Base-by-base conservation (phyloP, 2,329 filamentous ascomycete species). In the Penicillium brasilianum region DNA sequence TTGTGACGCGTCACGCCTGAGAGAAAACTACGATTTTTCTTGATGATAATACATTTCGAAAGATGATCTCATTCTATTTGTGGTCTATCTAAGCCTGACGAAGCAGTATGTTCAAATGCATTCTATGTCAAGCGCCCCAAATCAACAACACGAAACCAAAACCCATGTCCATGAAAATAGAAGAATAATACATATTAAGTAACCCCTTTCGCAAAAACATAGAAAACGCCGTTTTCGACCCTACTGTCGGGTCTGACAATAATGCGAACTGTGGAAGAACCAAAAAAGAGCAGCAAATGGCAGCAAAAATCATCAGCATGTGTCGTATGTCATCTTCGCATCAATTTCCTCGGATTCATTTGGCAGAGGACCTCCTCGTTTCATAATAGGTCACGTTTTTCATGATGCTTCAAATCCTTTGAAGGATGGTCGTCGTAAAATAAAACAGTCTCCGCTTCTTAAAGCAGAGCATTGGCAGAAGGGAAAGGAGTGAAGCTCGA, bases 41-140 rank as follows among this genome's bases (percentile, higher is more conserved):
- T 28, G 25, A n/a, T n/a, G n/a, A n/a, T 34, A 20, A 41, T 51
- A n/a, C 36, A 34, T 9, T n/a, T 48, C 25, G 11, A 48, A 48
- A 9, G 16, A 34, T 20, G 14, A 25, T 18, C 32, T 28, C 39
- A 53, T 18, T 25, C 32, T 60, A 48, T 43, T 37, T 52, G 28
- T 36, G 46, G 43, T 46, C 48, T 46, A 55, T 66, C 58, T 64
- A 64, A 58, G 46, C 58, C 59, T 60, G 50, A 48, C 11, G 59
- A 55, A 52, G 46, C 58, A 34, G 32, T 44, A 55, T 58, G 53
- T 60, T 60, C 56, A 60, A 58, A 49, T 57, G 37, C 66, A 68
- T 51, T 67, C 66, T 68, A 63, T 58, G 49, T 55, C 49, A 48
- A 44, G 25, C 43, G 59, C 57, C 52, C 56, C 52, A 58, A 61